These are phyloP conservation scores for Ogataea kodamae DNA, from an alignment of 805 yeast genomes.

Conservation along the genomic window DNA sequence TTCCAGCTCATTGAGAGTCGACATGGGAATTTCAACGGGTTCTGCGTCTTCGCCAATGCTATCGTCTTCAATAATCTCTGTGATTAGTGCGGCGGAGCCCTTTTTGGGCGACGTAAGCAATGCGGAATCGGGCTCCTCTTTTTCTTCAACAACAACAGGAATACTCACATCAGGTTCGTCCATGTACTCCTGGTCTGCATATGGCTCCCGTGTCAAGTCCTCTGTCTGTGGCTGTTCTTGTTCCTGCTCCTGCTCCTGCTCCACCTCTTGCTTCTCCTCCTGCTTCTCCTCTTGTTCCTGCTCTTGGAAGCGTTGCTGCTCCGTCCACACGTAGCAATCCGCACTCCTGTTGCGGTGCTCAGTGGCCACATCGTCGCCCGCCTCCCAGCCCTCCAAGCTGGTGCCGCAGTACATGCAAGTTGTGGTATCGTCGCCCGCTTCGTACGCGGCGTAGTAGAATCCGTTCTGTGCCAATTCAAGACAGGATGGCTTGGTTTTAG, in stretches of 20 bases:
- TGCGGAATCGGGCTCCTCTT: neutral
- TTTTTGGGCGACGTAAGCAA: constrained; percentile 1
- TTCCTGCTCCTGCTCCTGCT: neutral
- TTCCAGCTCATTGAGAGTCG: constrained; percentile 34
- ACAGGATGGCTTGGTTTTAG: constrained; percentile 38
- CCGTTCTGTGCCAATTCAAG: constrained; percentile 56
- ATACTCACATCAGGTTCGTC: neutral
- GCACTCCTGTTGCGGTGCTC: constrained; percentile 51
- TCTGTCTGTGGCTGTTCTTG: neutral
- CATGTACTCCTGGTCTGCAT: no score
- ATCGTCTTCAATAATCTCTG: constrained; percentile 27
- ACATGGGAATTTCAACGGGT: constrained; percentile 39
- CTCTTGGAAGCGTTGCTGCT: constrained; percentile 3
- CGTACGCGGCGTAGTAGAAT: constrained; percentile 53
- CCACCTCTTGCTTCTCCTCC: constrained; percentile 1
- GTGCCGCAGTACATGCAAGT: constrained; percentile 63
- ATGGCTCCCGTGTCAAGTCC: neutral
- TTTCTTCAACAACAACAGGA: neutral
- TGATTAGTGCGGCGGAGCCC: constrained; percentile 12
- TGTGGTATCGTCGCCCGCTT: constrained; percentile 48
- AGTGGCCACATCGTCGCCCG: constrained; percentile 54
- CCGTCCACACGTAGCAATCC: constrained; percentile 38
- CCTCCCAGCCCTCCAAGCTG: constrained; percentile 70
- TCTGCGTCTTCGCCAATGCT: constrained; percentile 21
- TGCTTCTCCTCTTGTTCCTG: neutral